Base-by-base conservation (phyloP, 345 rosid genomes). In the Carallia brachiata region DNA sequence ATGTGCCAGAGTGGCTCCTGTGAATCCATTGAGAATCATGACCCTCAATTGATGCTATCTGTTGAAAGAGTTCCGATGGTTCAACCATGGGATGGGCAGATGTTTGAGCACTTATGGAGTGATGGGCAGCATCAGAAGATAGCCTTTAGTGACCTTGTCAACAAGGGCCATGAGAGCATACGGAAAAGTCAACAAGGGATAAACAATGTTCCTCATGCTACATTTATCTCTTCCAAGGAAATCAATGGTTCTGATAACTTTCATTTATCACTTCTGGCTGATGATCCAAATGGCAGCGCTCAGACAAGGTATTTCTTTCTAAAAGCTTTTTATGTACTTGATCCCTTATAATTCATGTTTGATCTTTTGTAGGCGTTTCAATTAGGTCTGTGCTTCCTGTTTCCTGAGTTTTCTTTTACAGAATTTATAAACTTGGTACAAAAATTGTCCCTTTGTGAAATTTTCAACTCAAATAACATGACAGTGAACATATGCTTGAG, bases 401-500 rank as follows among this genome's bases (percentile, higher is more conserved):
- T 56, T 56, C 60, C 31, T 8, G 31, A 27, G 17, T 27, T 56
- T 56, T 56, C 60, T 56, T 56, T 2, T 56, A 12, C 28, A 7
- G 60, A 23, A 12, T 56, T 56, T 56, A 56, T 30, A 56, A 30
- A 27, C 31, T 23, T 5, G 31, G 16, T 27, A 19, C 31, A 32
- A 9, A 56, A 56, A 12, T 56, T 19, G 52, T 55, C 18, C 23
- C 31, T 56, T 16, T 57, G 56, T 39, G 27, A 31, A 48, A 68
- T 50, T 52, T 56, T 50, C 57, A 8, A 58, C 61, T 57, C 12
- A 34, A 47, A 62, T 44, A 53, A 7, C 57, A 30, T 58, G 71
- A 74, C 80, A 78, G 85, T 71, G 78, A 81, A 73, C 77, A 78
- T 40, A 78, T 74, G 79, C 84, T 75, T 12, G 82, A 81, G 78